Percentiles rank a stretch among this genome's conserved stretches.
phyloP scores from a whole-genome alignment of 108 stramenopile species.

The Mediolabrus comicus region DNA sequence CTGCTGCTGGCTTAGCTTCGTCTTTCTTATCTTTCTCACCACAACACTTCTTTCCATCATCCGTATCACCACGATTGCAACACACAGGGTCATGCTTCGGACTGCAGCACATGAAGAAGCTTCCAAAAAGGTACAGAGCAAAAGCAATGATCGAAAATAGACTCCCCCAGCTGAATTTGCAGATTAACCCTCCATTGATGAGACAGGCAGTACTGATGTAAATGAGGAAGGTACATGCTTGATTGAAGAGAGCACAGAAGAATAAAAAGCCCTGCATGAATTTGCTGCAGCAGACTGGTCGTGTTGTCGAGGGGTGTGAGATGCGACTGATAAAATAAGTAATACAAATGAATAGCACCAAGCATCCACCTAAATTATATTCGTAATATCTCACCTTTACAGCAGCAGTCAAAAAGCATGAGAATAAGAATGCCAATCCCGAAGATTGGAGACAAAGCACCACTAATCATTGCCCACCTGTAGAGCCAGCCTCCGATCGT shows the following conservation, averaged over 20 bases:
- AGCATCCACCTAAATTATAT: no score
- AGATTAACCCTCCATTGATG: neutral
- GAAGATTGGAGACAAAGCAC: neutral
- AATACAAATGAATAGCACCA: no score
- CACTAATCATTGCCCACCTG: neutral
- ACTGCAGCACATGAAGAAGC: neutral
- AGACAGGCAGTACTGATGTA: neutral
- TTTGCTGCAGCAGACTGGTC: constrained; percentile 5
- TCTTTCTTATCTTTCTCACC: neutral
- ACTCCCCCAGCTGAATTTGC: neutral
- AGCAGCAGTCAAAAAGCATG: constrained; percentile 5
- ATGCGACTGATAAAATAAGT: no score
- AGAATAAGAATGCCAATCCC: neutral
- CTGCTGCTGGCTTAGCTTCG: neutral
- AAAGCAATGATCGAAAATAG: neutral
- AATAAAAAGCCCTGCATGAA: neutral
- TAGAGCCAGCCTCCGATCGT: neutral
- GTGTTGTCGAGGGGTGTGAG: no score
- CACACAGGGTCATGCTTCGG: constrained; percentile 2
- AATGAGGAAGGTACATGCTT: neutral
- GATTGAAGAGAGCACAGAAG: neutral
- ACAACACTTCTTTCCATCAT: neutral
- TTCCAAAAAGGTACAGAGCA: neutral
- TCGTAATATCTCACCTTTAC: no score
- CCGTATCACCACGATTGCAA: neutral